Evolutionary conservation across 805 yeast species (phyloP), one percentile per base, ranked within the genome.

Genomic region (Saturnispora ahearnii): DNA sequence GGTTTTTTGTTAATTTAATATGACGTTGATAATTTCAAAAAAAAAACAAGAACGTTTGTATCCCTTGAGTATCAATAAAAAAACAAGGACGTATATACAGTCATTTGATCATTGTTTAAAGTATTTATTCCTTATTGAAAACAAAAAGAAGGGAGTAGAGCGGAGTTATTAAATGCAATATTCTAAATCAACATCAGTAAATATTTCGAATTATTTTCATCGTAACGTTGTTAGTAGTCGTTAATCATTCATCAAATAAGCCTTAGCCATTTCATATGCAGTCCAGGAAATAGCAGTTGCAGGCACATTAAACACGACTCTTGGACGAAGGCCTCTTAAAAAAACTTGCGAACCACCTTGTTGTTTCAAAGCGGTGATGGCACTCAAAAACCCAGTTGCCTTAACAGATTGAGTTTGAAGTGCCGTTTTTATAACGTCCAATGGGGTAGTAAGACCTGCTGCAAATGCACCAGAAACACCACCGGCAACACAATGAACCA

Each of bases 281-380:
- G 98, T 91, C 98, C 98, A 91, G 56, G 95, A 82, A 54, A 91
- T 89, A 21, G 98, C 98, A 8, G 98, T 91, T 43, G 95, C 82
- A 22, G 99, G 99, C 64, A 91, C 89, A 66, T 89, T 89, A 57
- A 93, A 85, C 31, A 91, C 81, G 50, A 93, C 81, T 67, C 99
- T 80, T 43, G 99, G 97, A 61, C 83, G 81, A 60, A 88, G 73
- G 18, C 99, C 99, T 57, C 95, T 76, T 60, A 76, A 63, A 64
- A 93, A 93, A 0, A 95, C 93, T 18, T 58, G 55, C 55, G 73
- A 60, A 6, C 90, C 90, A 44, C 79, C 80, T 44, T 73, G 71
- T 50, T 69, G 60, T 59, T 79, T 82, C 49, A 91, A 76, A 18
- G 82, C 85, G 41, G 59, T 65, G 1, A 90, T 84, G 21, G 96